Conservation (phyloP, 176 grass and related monocot species). For the Canna indica region DNA sequence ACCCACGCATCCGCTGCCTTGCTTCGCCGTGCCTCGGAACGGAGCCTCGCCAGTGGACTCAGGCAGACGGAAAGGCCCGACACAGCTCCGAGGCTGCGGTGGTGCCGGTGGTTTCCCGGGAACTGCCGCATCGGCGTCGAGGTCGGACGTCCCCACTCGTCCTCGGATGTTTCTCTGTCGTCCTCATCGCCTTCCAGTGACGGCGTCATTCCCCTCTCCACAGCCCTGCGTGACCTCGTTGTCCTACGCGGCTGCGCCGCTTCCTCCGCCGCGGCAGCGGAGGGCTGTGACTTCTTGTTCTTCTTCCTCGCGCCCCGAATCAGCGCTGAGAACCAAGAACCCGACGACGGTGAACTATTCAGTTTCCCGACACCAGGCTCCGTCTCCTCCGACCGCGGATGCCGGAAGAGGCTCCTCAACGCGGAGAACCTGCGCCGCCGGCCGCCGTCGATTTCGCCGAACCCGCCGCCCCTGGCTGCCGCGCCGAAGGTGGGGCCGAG, state of each 20-base stretch:
- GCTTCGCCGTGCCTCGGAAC: neutral
- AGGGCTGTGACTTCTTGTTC: constrained; percentile 21
- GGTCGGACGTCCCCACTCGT: constrained; percentile 44
- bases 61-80: constrained; percentile 16
- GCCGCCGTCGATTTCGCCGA: constrained; percentile 20
- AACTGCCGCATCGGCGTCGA: constrained; percentile 51
- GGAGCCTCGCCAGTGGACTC: constrained; percentile 8
- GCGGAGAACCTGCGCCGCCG: constrained; percentile 47
- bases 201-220: constrained; percentile 55
- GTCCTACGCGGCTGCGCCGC: constrained; percentile 5
- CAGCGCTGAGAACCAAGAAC: constrained; percentile 64
- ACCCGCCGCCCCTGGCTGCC: constrained; percentile 37
- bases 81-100: neutral
- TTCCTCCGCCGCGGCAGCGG: neutral
- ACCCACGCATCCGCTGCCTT: neutral
- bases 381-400: constrained; percentile 23
- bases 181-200: constrained; percentile 17
- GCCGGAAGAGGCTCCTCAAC: constrained; percentile 53
- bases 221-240: constrained; percentile 33
- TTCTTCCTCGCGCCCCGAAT: constrained; percentile 43
- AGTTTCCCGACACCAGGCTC: neutral
- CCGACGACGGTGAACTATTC: constrained; percentile 23
- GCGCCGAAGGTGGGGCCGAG: constrained; percentile 36
- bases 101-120: constrained; percentile 26
- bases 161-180: constrained; percentile 32